A percentile compares a stretch with the other conserved stretches of the same genome.
Evolutionary conservation across 2,329 filamentous ascomycete genomes (phyloP).

Genomic region (Alternaria rosae): DNA sequence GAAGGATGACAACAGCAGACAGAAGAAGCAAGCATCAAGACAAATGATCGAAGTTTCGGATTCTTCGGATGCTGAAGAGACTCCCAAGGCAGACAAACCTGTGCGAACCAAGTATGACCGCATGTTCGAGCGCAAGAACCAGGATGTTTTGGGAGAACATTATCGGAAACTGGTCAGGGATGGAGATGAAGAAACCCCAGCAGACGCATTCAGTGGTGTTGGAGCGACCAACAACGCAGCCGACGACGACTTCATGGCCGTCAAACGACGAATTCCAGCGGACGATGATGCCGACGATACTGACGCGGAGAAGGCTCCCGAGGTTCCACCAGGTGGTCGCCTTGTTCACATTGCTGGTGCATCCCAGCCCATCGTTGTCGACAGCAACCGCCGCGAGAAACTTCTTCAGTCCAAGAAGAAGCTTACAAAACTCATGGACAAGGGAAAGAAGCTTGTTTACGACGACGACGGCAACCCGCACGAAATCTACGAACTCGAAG

Average conservation of each 20-base stretch:
- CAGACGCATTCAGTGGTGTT: conserved; percentile 43
- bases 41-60: conserved; percentile 65
- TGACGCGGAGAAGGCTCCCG: conserved; percentile 54
- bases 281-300: conserved; percentile 63
- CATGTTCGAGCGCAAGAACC: conserved; percentile 97
- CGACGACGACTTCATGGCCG: conserved; percentile 82
- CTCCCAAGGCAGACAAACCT: conserved; percentile 63
- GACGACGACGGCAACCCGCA: conserved; percentile 91
- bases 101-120: conserved; percentile 95
- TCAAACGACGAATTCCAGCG: conserved; percentile 85
- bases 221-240: conserved; percentile 59
- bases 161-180: conserved; percentile 83
- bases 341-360: conserved; percentile 71
- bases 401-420: conserved; percentile 95
- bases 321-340: conserved; percentile 56
- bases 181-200: conserved; percentile 51
- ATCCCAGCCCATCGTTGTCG: conserved; percentile 77
- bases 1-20: conserved; percentile 87
- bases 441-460: conserved; percentile 84
- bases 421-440: conserved; percentile 87
- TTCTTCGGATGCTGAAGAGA: conserved; percentile 65
- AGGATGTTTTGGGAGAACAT: conserved; percentile 92
- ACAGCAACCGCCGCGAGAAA: conserved; percentile 95
- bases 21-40: conserved; percentile 84
- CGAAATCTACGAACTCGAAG: conserved; percentile 85